Base-by-base conservation (phyloP, 371 early-diverging fungal genomes). In the Mortierella polycephala region DNA sequence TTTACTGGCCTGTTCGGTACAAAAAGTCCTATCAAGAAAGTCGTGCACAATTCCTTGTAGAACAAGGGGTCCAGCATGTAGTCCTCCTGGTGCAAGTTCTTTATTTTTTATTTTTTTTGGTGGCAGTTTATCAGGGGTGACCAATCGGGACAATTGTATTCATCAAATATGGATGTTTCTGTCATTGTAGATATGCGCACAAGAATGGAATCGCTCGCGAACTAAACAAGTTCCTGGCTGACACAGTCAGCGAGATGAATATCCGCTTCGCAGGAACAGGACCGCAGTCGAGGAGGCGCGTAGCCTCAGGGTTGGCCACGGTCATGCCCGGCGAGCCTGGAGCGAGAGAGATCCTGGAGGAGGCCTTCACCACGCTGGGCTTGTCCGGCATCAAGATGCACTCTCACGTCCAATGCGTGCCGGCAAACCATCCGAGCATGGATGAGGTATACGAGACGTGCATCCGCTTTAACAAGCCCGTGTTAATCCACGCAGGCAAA, bases 251-350 rank as follows among this genome's bases (percentile, higher is more conserved):
- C 30, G 66, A 62, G 30, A 75, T 81, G 81, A 81, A 81, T 45
- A 51, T 21, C 0, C 67, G 75, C 12, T 75, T 71, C 59, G 71
- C 64, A 4, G 37, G 9, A 0, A 3, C 21, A 10, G 44, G 16
- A 10, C n/a, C 21, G 5, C n/a, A 30, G 13, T 46, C 42, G 18
- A 64, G 51, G 37, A 12, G 68, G 42, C 53, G 71, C 8, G 81
- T 81, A 11, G 82, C 81, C 6, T 67, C 82, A 7, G 82, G 82
- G 9, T 52, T 82, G n/a, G 82, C 69, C 1, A 82, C 82, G 5
- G 82, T 82, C 30, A 74, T 80, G 74, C 82, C 82, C 0, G 82
- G 82, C 2, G 82, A 82, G 39, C 75, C 71, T 0, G 81, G 67
- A 1, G 81, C 75, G 6, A 69, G 49, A 14, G 75, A 61, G 12